Percentiles rank a stretch among this genome's conserved stretches.
These are phyloP conservation scores for Cercophora samala DNA, from an alignment of 495 filamentous ascomycete genomes.

Conservation along the genomic window DNA sequence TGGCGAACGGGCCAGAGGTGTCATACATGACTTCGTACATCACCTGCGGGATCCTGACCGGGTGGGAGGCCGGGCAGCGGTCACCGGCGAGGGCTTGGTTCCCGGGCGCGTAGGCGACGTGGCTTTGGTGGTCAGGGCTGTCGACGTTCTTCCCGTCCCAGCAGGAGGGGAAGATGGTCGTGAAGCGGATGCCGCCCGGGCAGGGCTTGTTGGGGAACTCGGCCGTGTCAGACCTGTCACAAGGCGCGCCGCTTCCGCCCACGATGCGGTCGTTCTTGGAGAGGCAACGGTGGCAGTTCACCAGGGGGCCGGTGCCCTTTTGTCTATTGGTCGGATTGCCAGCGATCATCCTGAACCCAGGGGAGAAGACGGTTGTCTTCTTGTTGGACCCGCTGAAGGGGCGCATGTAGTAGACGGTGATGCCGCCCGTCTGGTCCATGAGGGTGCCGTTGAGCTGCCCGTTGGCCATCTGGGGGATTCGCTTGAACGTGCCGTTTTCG, in stretches of 20 bases:
- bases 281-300: slow-evolving; percentile 62
- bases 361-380: slow-evolving; percentile 34
- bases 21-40: slow-evolving; percentile 46
- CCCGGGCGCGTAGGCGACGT: slow-evolving; percentile 59
- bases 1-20: slow-evolving; percentile 26
- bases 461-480: slow-evolving; percentile 45
- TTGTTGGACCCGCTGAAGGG: slow-evolving; percentile 41
- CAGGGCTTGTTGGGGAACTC: slow-evolving; percentile 33
- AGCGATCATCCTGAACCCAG: slow-evolving; percentile 69
- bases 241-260: slow-evolving; percentile 3
- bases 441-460: slow-evolving; percentile 32
- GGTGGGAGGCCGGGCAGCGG: slow-evolving; percentile 42
- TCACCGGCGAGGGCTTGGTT: slow-evolving; percentile 45
- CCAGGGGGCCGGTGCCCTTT: slow-evolving; percentile 42
- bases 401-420: slow-evolving; percentile 47
- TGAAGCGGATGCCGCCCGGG: slow-evolving; percentile 41
- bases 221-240: slow-evolving; percentile 29
- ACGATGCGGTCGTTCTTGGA: slow-evolving; percentile 62
- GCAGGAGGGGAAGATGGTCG: slow-evolving; percentile 55
- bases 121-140: slow-evolving; percentile 56
- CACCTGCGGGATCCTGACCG: slow-evolving; percentile 43
- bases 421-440: slow-evolving; percentile 41
- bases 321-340: slow-evolving; percentile 55
- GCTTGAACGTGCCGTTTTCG: slow-evolving; percentile 42
- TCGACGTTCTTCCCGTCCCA: slow-evolving; percentile 70